phyloP scores from a whole-genome alignment of 257 asterid genomes.

The Apocynum venetum region DNA sequence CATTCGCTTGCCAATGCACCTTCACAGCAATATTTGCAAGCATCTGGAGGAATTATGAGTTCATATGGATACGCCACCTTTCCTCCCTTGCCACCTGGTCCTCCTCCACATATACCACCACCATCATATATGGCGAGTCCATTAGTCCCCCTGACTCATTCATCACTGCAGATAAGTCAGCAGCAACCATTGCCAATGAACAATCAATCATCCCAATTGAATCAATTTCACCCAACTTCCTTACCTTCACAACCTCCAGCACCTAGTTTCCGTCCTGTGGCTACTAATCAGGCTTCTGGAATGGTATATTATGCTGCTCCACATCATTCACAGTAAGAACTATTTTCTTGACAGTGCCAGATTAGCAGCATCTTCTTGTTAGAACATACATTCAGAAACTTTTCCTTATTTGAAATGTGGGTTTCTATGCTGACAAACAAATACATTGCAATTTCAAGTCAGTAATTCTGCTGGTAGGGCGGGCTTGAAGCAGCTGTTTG shows the following conservation, averaged over 20 bases:
- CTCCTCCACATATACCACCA: constrained; percentile 45
- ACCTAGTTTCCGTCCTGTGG: constrained; percentile 54
- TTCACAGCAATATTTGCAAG: constrained; percentile 63
- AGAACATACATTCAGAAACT: neutral
- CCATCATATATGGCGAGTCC: constrained; percentile 55
- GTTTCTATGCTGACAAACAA: neutral
- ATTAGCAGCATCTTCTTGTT: neutral
- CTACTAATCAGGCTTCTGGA: constrained; percentile 57
- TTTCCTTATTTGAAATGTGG: neutral
- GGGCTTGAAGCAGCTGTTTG: neutral
- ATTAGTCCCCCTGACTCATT: constrained; percentile 52
- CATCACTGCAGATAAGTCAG: constrained; percentile 39
- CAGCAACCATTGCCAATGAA: constrained; percentile 39
- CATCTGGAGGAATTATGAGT: constrained; percentile 38
- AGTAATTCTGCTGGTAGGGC: constrained; percentile 10
- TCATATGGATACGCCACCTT: constrained; percentile 51
- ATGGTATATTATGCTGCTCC: constrained; percentile 62
- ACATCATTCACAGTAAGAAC: constrained; percentile 44
- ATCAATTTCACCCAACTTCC: constrained; percentile 34
- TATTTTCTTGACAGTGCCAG: neutral
- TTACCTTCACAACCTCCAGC: constrained; percentile 35
- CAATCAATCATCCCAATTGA: constrained; percentile 33
- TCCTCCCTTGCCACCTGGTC: constrained; percentile 45
- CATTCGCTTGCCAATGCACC: constrained; percentile 47
- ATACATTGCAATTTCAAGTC: neutral